Percentiles rank a stretch among this genome's conserved stretches.
phyloP scores from a whole-genome alignment of 148 eudicot genomes.

The Polygonum maritimum region DNA sequence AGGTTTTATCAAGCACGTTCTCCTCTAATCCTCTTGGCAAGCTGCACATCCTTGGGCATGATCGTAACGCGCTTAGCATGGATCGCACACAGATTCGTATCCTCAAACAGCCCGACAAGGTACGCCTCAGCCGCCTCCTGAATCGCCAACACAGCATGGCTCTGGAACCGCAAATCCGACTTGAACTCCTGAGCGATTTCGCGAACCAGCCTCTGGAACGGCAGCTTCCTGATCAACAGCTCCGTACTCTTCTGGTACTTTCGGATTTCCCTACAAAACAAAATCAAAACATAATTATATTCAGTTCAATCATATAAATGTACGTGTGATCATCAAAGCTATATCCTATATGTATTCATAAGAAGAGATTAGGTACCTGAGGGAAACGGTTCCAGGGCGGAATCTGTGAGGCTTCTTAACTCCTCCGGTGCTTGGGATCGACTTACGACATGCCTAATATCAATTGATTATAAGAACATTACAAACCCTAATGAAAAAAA shows the following conservation, averaged over 20 bases:
- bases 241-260: neutral
- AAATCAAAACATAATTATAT: neutral
- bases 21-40: neutral
- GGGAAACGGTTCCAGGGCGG: constrained; percentile 84
- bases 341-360: neutral
- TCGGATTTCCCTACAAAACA: neutral
- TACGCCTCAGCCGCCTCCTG: neutral
- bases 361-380: constrained; percentile 29
- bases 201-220: neutral
- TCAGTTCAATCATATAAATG: neutral
- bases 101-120: neutral
- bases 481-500: neutral
- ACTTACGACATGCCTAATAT: constrained; percentile 67
- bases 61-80: neutral
- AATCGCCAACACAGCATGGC: neutral
- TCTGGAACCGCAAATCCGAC: neutral
- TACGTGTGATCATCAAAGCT: neutral
- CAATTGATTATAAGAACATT: neutral
- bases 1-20: neutral
- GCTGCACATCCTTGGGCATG: neutral
- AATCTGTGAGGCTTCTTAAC: constrained; percentile 89
- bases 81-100: neutral
- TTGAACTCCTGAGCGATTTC: neutral
- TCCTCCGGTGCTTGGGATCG: constrained; percentile 78
- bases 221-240: neutral